Base-by-base conservation (phyloP, 805 yeast genomes). In the Metschnikowia santaceciliae region DNA sequence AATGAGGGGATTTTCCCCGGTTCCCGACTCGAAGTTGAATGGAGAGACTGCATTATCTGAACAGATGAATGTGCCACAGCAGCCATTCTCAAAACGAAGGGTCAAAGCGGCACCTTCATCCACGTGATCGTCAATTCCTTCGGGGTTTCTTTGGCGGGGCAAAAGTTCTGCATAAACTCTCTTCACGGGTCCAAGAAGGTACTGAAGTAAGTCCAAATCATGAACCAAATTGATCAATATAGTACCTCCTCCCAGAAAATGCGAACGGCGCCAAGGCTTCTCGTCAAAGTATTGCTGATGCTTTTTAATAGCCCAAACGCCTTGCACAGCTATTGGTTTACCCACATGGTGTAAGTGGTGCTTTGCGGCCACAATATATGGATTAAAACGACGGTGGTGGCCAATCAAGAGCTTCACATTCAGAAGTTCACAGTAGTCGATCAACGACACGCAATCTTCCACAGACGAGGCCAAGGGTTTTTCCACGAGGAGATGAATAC, bases 31-130 rank as follows among this genome's bases (percentile, higher is more conserved):
- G 46, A 73, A 73, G 52, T 64, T 67, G 50, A 68, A 73, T 1
- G 77, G 76, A 10, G 74, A 69, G 2, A 67, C 62, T 32, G 71
- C 71, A 47, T 71, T 72, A 50, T 72, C 77, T 6, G 74, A 63
- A 54, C 77, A 73, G 38, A 73, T 56, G 51, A 73, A 73, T 2
- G 76, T 71, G 3, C 77, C 77, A 42, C 69, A 61, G 41, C 70
- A 62, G 6, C 77, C 77, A 49, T 59, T 66, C 19, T 65, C 63
- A 56, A 73, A 73, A 10, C 66, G 58, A 19, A 73, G 50, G 14
- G 76, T 71, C 23, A 73, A 62, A 3, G 65, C 70, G 0, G 77
- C 77, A 6, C 77, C 77, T 53, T 73, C 76, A 53, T 72, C 77
- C 34, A 68, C 76, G 35, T 60, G 59, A 35, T 63, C 60, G 32